These are phyloP conservation scores for Cenococcum geophilum DNA, from an alignment of 495 filamentous ascomycete species.

Conservation along the genomic window DNA sequence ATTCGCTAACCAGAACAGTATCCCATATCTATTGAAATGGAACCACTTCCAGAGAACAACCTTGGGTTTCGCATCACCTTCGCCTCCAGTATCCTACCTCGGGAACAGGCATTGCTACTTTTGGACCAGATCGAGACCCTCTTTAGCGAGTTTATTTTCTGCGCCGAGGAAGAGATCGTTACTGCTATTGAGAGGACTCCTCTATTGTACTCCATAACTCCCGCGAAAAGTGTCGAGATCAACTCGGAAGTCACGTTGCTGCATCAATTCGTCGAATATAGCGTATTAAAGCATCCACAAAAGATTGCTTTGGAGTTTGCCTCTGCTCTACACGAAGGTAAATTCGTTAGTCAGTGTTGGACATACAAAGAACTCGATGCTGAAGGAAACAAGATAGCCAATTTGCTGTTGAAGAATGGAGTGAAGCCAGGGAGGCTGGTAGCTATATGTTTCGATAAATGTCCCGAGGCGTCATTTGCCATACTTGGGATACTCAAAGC, in stretches of 20 bases:
- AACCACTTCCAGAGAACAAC: conserved; percentile 43
- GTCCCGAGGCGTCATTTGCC: conserved; percentile 67
- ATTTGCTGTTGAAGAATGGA: conserved; percentile 43
- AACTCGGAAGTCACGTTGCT: conserved; percentile 43
- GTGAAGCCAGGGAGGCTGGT: conserved; percentile 51
- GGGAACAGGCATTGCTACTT: conserved; percentile 55
- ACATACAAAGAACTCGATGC: conserved; percentile 56
- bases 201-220: conserved; percentile 49
- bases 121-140: conserved; percentile 56
- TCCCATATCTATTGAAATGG: conserved; percentile 65
- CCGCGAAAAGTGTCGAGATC: conserved; percentile 45
- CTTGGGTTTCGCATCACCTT: conserved; percentile 59
- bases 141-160: conserved; percentile 43
- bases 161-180: conserved; percentile 32
- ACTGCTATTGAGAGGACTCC: conserved; percentile 25
- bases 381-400: conserved; percentile 55
- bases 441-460: conserved; percentile 74
- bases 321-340: conserved; percentile 34
- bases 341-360: conserved; percentile 46
- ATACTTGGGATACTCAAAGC: conserved; percentile 76
- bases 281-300: conserved; percentile 40
- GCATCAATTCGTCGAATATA: conserved; percentile 58
- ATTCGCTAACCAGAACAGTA: conserved; percentile 38
- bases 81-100: conserved; percentile 52
- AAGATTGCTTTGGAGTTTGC: conserved; percentile 58